Base-by-base conservation (phyloP, 208 protist species). In the Crithidia acanthocephali region DNA sequence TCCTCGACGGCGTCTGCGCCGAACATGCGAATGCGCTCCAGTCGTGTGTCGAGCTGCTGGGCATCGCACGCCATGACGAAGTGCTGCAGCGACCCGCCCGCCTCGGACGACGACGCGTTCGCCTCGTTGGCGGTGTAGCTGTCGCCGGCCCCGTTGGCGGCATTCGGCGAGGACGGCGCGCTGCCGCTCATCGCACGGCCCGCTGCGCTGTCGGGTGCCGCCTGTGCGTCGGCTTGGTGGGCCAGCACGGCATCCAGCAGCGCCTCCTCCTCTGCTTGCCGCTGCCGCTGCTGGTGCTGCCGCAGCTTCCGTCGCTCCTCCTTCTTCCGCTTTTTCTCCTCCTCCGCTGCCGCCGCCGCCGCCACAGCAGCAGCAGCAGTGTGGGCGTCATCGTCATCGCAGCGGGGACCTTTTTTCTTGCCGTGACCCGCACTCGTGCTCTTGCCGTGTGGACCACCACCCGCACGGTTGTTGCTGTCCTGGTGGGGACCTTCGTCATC, bases 11-110 rank as follows among this genome's bases (percentile, higher is more conserved):
- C 85, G 16, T 76, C 72, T 20, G 64, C 48, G 22, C 92, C 92
- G 79, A 96, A 96, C 58, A 77, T 72, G 25, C 83, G 77, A 53
- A 94, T 87, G 18, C 87, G 85, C 74, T 96, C 92, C 27, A 79
- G 51, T 2, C 88, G 85, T 44, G 79, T 87, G 73, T 96, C 79
- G 16, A 96, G 85, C 45, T 79, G 80, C 59, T 82, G 57, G 11
- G 56, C 33, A 40, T 92, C 84, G 73, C 88, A 93, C n/a, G 68
- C 47, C 60, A 85, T 81, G 27, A 94, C 61, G 18, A 90, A 66
- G 25, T 55, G 58, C 60, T 86, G 74, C 28, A 94, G 68, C 20
- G 72, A 81, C 9, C 13, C 32, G n/a, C 58, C 18, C 16, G 16
- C 42, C 51, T 45, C 42, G 27, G 27, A 2, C 0, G 44, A 18